Evolutionary conservation across 225 moss, liverwort and hornwort species (phyloP).

Genomic region (Marchantia paleacea): DNA sequence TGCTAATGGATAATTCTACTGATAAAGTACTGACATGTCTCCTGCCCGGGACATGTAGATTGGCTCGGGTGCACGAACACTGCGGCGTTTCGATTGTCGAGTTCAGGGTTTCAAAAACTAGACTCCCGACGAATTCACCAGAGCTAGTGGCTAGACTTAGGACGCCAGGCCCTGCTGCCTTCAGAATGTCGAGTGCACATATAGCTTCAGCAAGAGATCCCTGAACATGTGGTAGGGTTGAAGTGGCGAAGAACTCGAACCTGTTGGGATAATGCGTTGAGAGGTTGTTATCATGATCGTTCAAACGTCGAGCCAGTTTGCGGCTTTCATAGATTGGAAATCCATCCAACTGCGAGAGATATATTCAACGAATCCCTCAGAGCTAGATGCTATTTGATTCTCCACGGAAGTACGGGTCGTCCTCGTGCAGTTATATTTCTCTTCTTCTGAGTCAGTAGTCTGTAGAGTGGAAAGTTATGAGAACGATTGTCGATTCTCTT

Average conservation of each 20-base stretch:
- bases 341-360: background rate
- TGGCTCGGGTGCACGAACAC: conserved; percentile 16
- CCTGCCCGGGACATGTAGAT: background rate
- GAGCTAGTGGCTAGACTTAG: background rate
- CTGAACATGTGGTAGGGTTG: conserved; percentile 16
- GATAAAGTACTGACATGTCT: background rate
- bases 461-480: too few relatives aligned
- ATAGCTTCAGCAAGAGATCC: conserved; percentile 19
- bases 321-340: conserved; percentile 2
- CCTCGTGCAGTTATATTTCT: too few relatives aligned
- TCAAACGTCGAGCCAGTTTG: conserved; percentile 4
- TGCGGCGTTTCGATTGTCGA: conserved; percentile 5
- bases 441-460: too few relatives aligned
- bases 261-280: background rate
- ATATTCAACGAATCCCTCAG: too few relatives aligned
- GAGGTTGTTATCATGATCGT: background rate
- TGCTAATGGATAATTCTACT: too few relatives aligned
- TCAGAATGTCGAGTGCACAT: conserved; percentile 2
- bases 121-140: background rate
- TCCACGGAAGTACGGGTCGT: too few relatives aligned
- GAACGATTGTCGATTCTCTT: too few relatives aligned
- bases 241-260: conserved; percentile 13
- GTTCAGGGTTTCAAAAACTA: conserved; percentile 1
- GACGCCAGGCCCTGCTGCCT: conserved; percentile 1
- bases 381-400: too few relatives aligned